Base-by-base conservation (phyloP, 2,329 filamentous ascomycete genomes). In the Penicillium hordei region DNA sequence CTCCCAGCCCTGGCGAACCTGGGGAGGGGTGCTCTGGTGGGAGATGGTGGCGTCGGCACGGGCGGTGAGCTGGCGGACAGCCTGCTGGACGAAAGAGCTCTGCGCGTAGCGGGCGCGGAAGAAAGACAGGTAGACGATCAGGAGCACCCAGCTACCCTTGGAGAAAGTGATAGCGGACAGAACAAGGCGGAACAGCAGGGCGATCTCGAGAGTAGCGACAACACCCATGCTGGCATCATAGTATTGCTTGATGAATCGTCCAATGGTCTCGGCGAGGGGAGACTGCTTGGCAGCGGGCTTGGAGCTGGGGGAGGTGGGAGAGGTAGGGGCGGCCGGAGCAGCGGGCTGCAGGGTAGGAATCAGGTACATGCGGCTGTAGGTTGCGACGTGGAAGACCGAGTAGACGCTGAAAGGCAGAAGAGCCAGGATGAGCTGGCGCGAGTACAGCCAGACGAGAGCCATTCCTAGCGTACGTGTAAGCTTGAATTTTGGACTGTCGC, bases 321-420 rank as follows among this genome's bases (percentile, higher is more conserved):
- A 81, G 39, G 84, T 76, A 15, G 84, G 73, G 36, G 80, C 70
- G 63, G 80, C 64, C 45, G 72, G 71, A 64, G 83, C 81, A 59
- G 87, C 83, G 17, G 92, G 90, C 70, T 89, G 83, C 69, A 99
- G 73, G 63, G 90, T 91, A 60, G 94, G 94, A 69, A 99, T 89
- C 65, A 99, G 79, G 81, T 96, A 96, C 75, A 90, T 89, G 76
- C 94, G 92, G 65, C 90, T 90, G 80, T 99, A 99, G 65, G 94
- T 97, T 61, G 93, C 91, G 67, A 97, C 92, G 80, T 99, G 94
- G 87, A 99, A 99, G 77, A 97, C 79, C 58, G 93, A 97, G 85
- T 97, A 99, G 77, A 99, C 91, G 68, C 87, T 88, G 81, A 96
- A 99, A 29, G 94, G 94, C 55, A 97, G 86, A 70, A 99, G 85